A percentile compares a stretch with the other conserved stretches of the same genome.
Evolutionary conservation across 1,284 basidiomycete genomes (phyloP).

Genomic region (Cerrena zonata): DNA sequence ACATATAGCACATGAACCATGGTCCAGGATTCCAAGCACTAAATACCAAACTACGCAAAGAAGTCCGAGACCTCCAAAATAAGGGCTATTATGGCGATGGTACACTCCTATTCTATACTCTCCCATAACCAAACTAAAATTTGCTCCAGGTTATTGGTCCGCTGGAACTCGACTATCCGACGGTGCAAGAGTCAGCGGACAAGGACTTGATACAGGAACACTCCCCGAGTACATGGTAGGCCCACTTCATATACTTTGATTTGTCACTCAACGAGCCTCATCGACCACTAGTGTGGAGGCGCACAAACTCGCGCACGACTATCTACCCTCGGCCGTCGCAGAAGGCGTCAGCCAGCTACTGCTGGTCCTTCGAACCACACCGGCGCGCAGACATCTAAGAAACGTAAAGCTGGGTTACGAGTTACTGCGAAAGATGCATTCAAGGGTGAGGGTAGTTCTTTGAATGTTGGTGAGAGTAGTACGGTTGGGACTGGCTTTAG

Average conservation of each 20-base stretch:
- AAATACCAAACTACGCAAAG: slow-evolving; percentile 56
- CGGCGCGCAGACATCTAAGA: slow-evolving; percentile 55
- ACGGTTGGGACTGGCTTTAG: slow-evolving; percentile 55
- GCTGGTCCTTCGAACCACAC: slow-evolving; percentile 48
- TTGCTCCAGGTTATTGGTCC: slow-evolving; percentile 66
- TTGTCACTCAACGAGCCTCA: not conserved
- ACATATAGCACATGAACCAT: slow-evolving; percentile 75
- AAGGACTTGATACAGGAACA: slow-evolving; percentile 47
- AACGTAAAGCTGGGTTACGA: slow-evolving; percentile 63
- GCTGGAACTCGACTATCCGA: slow-evolving; percentile 64
- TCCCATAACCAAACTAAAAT: slow-evolving; percentile 5
- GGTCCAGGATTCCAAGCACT: slow-evolving; percentile 66
- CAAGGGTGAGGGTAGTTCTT: slow-evolving; percentile 44
- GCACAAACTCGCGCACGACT: slow-evolving; percentile 60
- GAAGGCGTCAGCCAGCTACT: slow-evolving; percentile 35
- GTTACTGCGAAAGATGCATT: slow-evolving; percentile 59
- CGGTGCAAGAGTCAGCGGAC: slow-evolving; percentile 47
- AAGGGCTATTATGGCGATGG: slow-evolving; percentile 78
- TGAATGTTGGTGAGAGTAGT: slow-evolving; percentile 42
- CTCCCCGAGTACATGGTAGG: slow-evolving; percentile 71
- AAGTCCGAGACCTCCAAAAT: slow-evolving; percentile 62
- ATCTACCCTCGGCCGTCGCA: slow-evolving; percentile 33
- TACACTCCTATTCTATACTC: slow-evolving; percentile 23
- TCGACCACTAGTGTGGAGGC: slow-evolving; percentile 61
- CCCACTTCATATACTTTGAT: not conserved